Base-by-base conservation (phyloP, 1,139 yeast species). In the Saccharomyces hybrid region DNA sequence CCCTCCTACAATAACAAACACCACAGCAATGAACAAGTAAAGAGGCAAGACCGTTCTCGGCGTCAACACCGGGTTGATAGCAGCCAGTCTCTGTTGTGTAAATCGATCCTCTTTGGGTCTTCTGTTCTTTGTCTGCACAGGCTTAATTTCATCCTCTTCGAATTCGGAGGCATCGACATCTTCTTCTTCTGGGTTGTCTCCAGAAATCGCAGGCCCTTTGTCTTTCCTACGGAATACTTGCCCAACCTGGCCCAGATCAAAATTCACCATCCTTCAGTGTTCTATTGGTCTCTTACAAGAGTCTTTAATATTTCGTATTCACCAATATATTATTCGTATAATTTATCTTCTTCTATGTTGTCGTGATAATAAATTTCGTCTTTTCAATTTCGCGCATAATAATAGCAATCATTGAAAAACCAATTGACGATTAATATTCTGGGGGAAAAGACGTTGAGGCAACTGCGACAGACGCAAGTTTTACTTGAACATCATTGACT, bases 1-100 rank as follows among this genome's bases (percentile, higher is more conserved):
- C 1, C 91, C 98, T 32, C 99, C 99, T 48, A 93, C 77, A 7
- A 97, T 96, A 14, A 91, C 88, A 66, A 91, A 88, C 11, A 93
- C 75, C n/a, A 88, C 76, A 4, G 96, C 95, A 51, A 93, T 78
- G 9, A 77, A 71, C 50, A 91, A 69, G 64, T 91, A 82, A 53
- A 91, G 67, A 2, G 97, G 97, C 56, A 93, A 80, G 46, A 91
- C 95, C 4, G 95, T 86, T 66, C 81, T 84, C 23, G 97, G 97
- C 0, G 98, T 91, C 61, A 91, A 78, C 53, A 93, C 93, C 1
- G 98, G 98, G 66, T 78, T 79, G 57, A 78, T 70, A 1, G 86
- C 82, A 51, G 73, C 76, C 51, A 83, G 67, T 55, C 79, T 70
- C 63, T 83, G 88, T 61, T 83, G 95, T 51, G 88, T 80, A 65